phyloP scores from a whole-genome alignment of 177 flowering plant genomes.

The Vitis hybrid region DNA sequence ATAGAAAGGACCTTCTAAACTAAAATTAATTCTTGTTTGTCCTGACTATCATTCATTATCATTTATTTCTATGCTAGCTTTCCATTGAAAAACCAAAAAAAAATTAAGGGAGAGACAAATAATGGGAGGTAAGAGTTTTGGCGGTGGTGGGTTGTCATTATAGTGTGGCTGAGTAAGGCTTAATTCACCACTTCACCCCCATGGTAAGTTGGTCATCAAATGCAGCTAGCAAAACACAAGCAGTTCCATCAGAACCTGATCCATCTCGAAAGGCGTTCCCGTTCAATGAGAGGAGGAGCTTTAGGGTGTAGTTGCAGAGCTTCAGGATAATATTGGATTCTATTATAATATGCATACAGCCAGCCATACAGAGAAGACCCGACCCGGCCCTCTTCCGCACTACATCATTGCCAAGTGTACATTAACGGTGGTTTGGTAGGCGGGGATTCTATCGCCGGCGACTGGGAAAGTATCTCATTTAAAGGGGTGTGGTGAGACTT shows the following conservation, averaged over 20 bases:
- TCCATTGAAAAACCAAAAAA: too few relatives aligned
- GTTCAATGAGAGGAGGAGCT: background rate
- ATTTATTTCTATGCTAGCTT: too few relatives aligned
- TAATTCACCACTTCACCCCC: background rate
- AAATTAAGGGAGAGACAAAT: too few relatives aligned
- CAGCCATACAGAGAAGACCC: background rate
- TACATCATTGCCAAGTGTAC: constrained; percentile 13
- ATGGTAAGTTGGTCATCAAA: constrained; percentile 10
- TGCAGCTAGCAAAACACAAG: constrained; percentile 18
- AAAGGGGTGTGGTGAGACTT: constrained; percentile 32
- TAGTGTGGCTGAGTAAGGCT: too few relatives aligned
- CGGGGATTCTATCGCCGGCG: constrained; percentile 19
- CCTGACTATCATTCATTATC: too few relatives aligned
- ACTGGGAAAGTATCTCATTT: constrained; percentile 23
- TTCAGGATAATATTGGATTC: background rate
- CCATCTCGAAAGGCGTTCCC: constrained; percentile 40
- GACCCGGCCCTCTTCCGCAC: background rate
- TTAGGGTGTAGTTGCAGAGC: constrained; percentile 5
- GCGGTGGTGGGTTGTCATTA: too few relatives aligned
- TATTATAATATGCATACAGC: too few relatives aligned
- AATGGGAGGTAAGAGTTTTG: too few relatives aligned
- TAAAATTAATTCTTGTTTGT: too few relatives aligned
- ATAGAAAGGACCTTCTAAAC: too few relatives aligned
- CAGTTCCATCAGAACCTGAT: constrained; percentile 29
- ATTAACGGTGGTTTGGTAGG: constrained; percentile 5